Evolutionary conservation across 305 asterid genomes (phyloP).

Genomic region (Solanum hybrid): DNA sequence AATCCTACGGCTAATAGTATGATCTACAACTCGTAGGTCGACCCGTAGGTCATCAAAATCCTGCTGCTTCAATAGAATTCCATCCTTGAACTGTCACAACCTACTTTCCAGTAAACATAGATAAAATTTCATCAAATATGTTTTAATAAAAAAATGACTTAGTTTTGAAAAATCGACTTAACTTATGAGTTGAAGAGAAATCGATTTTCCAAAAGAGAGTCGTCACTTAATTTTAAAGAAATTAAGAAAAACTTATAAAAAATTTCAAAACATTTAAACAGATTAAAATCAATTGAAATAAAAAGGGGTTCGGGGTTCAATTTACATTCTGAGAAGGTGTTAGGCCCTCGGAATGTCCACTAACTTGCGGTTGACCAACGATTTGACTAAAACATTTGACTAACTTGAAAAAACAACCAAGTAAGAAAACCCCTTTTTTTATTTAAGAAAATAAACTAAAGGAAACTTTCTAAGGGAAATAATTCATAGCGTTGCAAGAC

Average conservation of each 20-base stretch:
- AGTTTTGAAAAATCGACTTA: not conserved
- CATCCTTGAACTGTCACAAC: no score
- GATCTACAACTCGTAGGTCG: no score
- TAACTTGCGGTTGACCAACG: not conserved
- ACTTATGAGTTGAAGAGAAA: not conserved
- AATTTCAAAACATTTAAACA: no score
- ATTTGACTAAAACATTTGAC: not conserved
- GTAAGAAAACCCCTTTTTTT: not conserved
- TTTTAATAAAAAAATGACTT: no score
- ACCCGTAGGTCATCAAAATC: no score
- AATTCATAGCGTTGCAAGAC: not conserved
- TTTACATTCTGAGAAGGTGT: not conserved
- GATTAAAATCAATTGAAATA: not conserved
- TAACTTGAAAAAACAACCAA: not conserved
- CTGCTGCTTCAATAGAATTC: no score
- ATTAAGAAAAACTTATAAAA: not conserved
- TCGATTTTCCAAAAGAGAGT: not conserved
- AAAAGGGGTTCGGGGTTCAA: not conserved
- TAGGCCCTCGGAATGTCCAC: no score
- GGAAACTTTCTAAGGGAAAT: not conserved
- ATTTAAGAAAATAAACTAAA: no score
- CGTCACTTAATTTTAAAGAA: not conserved
- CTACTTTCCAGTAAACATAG: no score
- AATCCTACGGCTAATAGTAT: no score
- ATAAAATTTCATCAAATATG: no score